These are phyloP conservation scores for Trebouxia sp. DNA, from an alignment of 139 green algal species.

Conservation along the genomic window DNA sequence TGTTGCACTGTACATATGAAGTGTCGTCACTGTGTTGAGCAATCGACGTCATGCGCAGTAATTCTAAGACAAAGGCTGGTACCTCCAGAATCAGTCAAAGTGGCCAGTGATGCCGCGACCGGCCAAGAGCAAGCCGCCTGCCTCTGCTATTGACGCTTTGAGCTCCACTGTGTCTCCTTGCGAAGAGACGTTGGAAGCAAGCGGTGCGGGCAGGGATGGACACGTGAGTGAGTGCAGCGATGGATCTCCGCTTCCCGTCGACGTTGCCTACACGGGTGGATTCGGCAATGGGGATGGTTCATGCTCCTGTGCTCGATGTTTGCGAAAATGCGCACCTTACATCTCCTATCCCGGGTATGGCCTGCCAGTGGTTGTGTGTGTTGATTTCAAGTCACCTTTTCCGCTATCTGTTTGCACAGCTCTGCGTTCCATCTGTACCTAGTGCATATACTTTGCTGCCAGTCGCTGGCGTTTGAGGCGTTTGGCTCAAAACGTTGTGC, in stretches of 20 bases:
- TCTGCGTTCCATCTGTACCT: neutral
- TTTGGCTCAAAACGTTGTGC: neutral
- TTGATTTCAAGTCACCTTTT: neutral
- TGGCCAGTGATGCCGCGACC: neutral
- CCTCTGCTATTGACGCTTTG: neutral
- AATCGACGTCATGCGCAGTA: too few species aligned
- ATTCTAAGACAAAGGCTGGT: neutral
- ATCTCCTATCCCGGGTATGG: neutral
- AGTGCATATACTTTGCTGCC: too few species aligned
- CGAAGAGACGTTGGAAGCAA: neutral
- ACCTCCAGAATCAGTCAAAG: neutral
- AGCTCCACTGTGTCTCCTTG: neutral
- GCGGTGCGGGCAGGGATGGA: neutral
- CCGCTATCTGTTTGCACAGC: neutral
- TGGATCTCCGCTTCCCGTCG: neutral
- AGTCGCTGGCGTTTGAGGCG: neutral
- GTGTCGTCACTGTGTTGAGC: too few species aligned
- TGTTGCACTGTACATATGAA: too few species aligned
- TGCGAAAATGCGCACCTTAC: neutral
- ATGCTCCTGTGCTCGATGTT: slow-evolving; percentile 18
- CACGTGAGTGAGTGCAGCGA: slow-evolving; percentile 8
- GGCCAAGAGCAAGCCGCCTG: neutral
- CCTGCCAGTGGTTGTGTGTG: neutral
- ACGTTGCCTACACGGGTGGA: neutral
- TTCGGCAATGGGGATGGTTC: neutral